Percentiles rank a stretch among this genome's conserved stretches.
These are phyloP conservation scores for Geranomyces variabilis DNA, from an alignment of 192 early-diverging fungal species.

Conservation along the genomic window DNA sequence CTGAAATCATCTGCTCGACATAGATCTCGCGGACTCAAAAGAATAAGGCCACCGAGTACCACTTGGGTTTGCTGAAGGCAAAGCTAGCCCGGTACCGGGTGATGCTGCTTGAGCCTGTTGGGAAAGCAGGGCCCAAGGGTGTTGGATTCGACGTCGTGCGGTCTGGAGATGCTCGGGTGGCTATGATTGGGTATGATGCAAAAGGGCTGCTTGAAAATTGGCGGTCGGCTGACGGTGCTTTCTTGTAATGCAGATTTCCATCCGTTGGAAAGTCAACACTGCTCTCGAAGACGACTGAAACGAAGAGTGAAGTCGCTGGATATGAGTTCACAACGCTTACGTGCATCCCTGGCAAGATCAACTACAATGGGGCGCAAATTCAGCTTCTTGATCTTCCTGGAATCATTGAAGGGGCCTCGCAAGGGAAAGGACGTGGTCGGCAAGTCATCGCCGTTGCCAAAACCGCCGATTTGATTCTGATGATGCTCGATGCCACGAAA, in stretches of 20 bases:
- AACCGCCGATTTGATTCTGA: slow-evolving; percentile 94
- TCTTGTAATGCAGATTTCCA: slow-evolving; percentile 68
- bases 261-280: slow-evolving; percentile 99
- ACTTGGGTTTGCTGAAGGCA: slow-evolving; percentile 96
- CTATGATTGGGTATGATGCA: slow-evolving; percentile 71
- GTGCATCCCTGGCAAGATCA: slow-evolving; percentile 93
- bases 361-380: slow-evolving; percentile 94
- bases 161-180: slow-evolving; percentile 93
- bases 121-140: slow-evolving; percentile 54
- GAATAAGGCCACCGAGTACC: slow-evolving; percentile 98
- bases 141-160: slow-evolving; percentile 99
- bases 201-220: not conserved
- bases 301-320: slow-evolving; percentile 79
- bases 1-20: not conserved
- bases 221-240: not conserved
- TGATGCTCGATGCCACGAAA: slow-evolving; percentile 99
- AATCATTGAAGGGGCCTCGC: slow-evolving; percentile 96
- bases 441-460: slow-evolving; percentile 93
- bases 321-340: slow-evolving; percentile 96
- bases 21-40: slow-evolving; percentile 94
- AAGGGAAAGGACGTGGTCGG: slow-evolving; percentile 96
- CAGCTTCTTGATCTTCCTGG: slow-evolving; percentile 98
- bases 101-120: slow-evolving; percentile 52
- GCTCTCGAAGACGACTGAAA: slow-evolving; percentile 87
- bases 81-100: slow-evolving; percentile 73